Evolutionary conservation across 2,329 filamentous ascomycete species (phyloP), one percentile per base, ranked within the genome.

Genomic region (Pseudogymnoascus sp.): DNA sequence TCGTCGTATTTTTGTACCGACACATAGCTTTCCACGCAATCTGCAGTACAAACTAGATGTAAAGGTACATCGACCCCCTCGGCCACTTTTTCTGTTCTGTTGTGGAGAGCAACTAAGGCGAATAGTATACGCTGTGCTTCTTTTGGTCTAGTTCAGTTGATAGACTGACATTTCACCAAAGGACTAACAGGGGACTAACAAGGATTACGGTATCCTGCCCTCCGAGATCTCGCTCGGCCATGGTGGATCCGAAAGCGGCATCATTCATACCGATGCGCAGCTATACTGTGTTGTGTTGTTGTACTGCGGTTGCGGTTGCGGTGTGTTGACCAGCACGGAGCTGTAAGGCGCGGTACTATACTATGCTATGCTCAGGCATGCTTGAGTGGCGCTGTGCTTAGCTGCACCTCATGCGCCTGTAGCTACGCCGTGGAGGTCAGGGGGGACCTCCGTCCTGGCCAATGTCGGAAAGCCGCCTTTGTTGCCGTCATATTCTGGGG

Each of bases 181-280:
- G 21, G 21, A 21, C 21, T 21, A 21, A 21, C 21, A 21, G 21
- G 49, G 18, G 28, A 14, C 49, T 56, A 56, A 56, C 49, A 56
- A 12, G 28, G 28, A 21, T 56, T 6, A 4, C 25, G 8, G 25
- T 56, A 21, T 56, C n/a, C 28, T 56, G 49, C 25, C 8, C 28
- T 34, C 25, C 9, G 9, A 34, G 49, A 56, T 56, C 49, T 56
- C 49, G 49, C 49, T 56, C 49, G 49, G 49, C 49, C 49, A 34
- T 11, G n/a, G 49, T 56, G 49, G 49, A 56, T 56, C 49, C 49
- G 49, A 34, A 56, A 34, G 49, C 49, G 49, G 49, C 49, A 56
- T 18, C 49, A 56, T 7, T 7, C 2, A 34, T 34, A 56, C 49
- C 49, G 25, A 34, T 12, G 28, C 8, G 8, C 46, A 31, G 46